Evolutionary conservation across 345 rosid genomes (phyloP).

Genomic region (Hibiscus syriacus): DNA sequence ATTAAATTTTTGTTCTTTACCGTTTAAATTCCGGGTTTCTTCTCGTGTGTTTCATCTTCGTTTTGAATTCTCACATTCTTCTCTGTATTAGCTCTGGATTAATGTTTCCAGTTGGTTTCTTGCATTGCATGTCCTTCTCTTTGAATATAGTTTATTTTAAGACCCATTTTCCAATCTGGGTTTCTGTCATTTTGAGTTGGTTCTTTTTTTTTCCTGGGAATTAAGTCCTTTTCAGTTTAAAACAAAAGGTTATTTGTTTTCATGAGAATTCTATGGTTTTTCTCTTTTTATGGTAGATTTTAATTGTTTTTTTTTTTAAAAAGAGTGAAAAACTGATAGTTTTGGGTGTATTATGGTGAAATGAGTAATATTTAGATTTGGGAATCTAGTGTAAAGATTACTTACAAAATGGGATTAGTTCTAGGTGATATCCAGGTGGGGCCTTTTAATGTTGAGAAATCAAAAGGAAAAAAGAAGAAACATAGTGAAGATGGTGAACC

Average conservation of each 20-base stretch:
- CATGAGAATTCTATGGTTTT: conserved; percentile 7
- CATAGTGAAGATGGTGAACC: conserved; percentile 14
- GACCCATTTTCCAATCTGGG: not conserved
- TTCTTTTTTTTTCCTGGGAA: not conserved
- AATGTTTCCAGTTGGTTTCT: not conserved
- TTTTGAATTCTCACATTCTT: conserved; percentile 1
- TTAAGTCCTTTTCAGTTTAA: not conserved
- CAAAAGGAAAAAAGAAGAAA: conserved; percentile 27
- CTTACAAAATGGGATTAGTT: conserved; percentile 23
- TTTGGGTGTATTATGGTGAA: not conserved
- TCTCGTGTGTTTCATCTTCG: not conserved
- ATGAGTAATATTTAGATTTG: conserved; percentile 5
- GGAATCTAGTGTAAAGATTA: conserved; percentile 2
- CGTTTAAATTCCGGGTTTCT: not conserved
- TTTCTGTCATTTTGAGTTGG: not conserved
- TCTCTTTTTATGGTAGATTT: conserved; percentile 13
- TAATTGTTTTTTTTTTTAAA: not conserved
- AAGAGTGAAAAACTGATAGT: not conserved
- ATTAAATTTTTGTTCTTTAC: not conserved
- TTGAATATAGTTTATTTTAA: not conserved
- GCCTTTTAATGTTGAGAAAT: conserved; percentile 19
- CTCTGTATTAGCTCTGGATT: not conserved
- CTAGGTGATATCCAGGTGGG: conserved; percentile 18
- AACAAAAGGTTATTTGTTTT: not conserved
- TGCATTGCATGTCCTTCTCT: conserved; percentile 8